Evolutionary conservation across 2,329 filamentous ascomycete genomes (phyloP), one percentile per base, ranked within the genome.

Genomic region (Stachybotrys chartarum): DNA sequence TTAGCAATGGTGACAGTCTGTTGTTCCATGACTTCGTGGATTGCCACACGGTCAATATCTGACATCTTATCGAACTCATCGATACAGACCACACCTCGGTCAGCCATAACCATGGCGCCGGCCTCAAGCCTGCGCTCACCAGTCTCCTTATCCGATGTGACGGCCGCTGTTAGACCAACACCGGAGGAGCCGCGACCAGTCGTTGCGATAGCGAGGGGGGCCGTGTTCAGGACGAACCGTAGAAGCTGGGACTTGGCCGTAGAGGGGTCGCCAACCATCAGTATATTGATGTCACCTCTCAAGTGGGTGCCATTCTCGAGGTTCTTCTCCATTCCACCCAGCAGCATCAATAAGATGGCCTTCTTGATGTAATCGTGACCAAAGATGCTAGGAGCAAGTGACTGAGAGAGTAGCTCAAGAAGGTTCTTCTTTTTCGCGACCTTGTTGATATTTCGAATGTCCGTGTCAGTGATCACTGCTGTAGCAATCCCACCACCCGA

Each of bases 11-110:
- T 99, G 58, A 99, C 94, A 0, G 94, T 99, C 74, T 99, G 94
- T 75, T 99, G 94, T 75, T 99, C 94, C 94, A 99, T 99, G 61
- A 99, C 94, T 89, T 99, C 94, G 82, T 99, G 94, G 64, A 99
- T 99, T 50, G 94, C 94, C 5, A 99, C 94, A 69, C 94, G 86
- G 72, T 99, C 94, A 56, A 97, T 87, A 68, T 99, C 94, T 56
- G 91, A 97, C 94, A 99, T 99, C 73, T 99, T 99, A 77, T 99
- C 94, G 63, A 99, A 99, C 68, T 99, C 94, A 69, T 99, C 94
- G 62, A 99, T 99, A 76, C 94, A 99, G 39, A 99, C 94, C 11
- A 99, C 93, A 63, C 94, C 94, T 59, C 94, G 88, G 70, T 99
- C 94, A 60, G 86, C 94, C 67, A 99, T 90, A 58, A 99, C 94